phyloP scores from a whole-genome alignment of 805 yeast genomes.

The Ogataea methanolica region DNA sequence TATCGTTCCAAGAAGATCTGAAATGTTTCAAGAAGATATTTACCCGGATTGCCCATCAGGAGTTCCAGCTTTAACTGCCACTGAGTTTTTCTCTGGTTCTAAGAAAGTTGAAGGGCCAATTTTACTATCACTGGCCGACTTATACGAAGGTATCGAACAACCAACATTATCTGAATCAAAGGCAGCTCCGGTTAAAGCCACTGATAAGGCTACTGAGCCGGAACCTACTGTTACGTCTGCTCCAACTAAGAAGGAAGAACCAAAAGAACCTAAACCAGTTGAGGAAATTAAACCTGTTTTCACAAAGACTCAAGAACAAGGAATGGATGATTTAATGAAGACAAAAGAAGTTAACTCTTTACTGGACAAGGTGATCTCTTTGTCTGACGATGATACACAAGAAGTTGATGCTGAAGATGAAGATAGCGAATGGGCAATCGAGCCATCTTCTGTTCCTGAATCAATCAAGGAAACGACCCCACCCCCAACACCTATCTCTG shows the following conservation, averaged over 20 bases:
- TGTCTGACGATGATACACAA: slow-evolving; percentile 37
- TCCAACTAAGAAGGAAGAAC: neutral
- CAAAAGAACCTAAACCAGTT: slow-evolving; percentile 1
- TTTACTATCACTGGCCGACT: slow-evolving; percentile 65
- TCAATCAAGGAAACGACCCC: slow-evolving; percentile 2
- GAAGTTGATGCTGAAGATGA: slow-evolving; percentile 23
- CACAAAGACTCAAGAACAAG: slow-evolving; percentile 31
- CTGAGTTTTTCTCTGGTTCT: slow-evolving; percentile 70
- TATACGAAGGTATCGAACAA: slow-evolving; percentile 71
- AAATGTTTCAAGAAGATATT: slow-evolving; percentile 86
- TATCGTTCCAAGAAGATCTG: slow-evolving; percentile 90
- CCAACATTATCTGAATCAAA: slow-evolving; percentile 44
- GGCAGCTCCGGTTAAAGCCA: slow-evolving; percentile 17
- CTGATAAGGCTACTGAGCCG: slow-evolving; percentile 22
- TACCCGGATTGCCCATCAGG: slow-evolving; percentile 87
- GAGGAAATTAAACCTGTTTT: slow-evolving; percentile 14
- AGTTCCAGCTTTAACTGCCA: slow-evolving; percentile 72
- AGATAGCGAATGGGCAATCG: slow-evolving; percentile 27
- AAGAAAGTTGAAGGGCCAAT: slow-evolving; percentile 80
- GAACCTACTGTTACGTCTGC: neutral
- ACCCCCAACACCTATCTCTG: neutral
- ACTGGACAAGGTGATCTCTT: slow-evolving; percentile 39
- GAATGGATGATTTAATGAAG: slow-evolving; percentile 44
- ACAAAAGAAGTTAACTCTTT: slow-evolving; percentile 43
- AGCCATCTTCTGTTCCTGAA: neutral